A percentile compares a stretch with the other conserved stretches of the same genome.
phyloP scores from a whole-genome alignment of 306 rosid species.

The Prunus campanulata region DNA sequence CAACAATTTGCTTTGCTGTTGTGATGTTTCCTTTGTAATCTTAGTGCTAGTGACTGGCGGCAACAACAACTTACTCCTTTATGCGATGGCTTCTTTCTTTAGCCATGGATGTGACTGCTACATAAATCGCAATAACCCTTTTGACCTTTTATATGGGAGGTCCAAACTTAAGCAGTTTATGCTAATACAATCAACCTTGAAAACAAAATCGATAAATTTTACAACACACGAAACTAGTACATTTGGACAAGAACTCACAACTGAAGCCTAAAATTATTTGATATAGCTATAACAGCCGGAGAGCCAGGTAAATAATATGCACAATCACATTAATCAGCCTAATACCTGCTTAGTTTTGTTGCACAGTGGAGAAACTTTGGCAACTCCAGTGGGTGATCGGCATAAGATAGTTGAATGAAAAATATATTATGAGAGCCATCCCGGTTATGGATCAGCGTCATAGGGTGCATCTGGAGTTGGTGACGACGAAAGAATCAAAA shows the following conservation, averaged over 20 bases:
- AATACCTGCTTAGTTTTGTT: constrained; percentile 4
- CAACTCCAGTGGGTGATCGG: background rate
- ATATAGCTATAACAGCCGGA: background rate
- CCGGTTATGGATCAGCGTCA: constrained; percentile 73
- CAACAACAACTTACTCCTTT: background rate
- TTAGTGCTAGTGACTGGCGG: background rate
- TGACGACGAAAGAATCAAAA: constrained; percentile 41
- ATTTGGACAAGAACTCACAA: constrained; percentile 7
- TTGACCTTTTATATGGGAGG: background rate
- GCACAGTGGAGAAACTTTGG: background rate
- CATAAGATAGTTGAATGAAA: background rate
- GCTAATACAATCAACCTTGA: background rate
- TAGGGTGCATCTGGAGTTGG: constrained; percentile 35
- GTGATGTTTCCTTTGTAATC: background rate
- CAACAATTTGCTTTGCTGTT: background rate
- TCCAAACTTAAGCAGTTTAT: background rate
- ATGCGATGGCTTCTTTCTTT: background rate
- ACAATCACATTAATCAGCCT: background rate
- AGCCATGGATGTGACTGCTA: background rate
- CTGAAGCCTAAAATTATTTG: constrained; percentile 14
- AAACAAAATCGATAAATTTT: background rate
- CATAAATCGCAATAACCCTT: background rate
- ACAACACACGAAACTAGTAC: background rate
- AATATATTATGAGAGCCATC: background rate
- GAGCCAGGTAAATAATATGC: constrained; percentile 2